These are phyloP conservation scores for Raffaelea deltoideospora DNA, from an alignment of 2,329 filamentous ascomycete genomes.

Conservation along the genomic window DNA sequence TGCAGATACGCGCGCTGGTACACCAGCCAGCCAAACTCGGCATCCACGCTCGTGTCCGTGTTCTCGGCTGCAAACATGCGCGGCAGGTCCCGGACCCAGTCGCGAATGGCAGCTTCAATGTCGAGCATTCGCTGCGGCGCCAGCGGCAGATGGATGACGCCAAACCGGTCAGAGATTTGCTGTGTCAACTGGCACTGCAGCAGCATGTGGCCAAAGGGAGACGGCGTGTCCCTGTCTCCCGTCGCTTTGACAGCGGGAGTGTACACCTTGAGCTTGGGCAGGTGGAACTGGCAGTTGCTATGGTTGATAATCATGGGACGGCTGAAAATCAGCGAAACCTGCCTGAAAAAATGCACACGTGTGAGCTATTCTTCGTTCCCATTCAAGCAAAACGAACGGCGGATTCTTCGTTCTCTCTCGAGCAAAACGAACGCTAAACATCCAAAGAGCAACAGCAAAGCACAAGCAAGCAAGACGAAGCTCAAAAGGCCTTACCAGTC, in stretches of 20 bases:
- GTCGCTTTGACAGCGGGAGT: constrained; percentile 7
- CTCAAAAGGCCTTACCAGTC: constrained; percentile 22
- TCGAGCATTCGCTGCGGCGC: background rate
- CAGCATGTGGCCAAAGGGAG: constrained; percentile 26
- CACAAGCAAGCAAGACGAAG: background rate
- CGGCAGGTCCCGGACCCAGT: background rate
- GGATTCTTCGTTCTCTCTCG: no score
- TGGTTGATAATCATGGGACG: constrained; percentile 28
- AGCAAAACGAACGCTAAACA: constrained; percentile 1
- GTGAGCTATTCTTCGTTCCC: no score
- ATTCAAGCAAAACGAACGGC: no score
- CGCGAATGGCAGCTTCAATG: background rate
- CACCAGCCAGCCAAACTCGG: background rate
- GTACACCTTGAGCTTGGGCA: constrained; percentile 14
- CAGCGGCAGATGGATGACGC: background rate
- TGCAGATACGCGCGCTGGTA: background rate
- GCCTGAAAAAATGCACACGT: constrained; percentile 15
- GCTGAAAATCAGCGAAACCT: constrained; percentile 25
- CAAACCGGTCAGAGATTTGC: background rate
- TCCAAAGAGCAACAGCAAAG: background rate
- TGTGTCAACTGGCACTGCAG: constrained; percentile 21
- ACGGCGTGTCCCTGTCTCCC: constrained; percentile 17
- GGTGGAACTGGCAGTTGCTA: constrained; percentile 20
- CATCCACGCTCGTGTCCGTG: background rate
- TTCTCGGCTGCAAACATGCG: background rate